Evolutionary conservation across 148 eudicot genomes (phyloP).

Genomic region (Pharnaceum exiguum): DNA sequence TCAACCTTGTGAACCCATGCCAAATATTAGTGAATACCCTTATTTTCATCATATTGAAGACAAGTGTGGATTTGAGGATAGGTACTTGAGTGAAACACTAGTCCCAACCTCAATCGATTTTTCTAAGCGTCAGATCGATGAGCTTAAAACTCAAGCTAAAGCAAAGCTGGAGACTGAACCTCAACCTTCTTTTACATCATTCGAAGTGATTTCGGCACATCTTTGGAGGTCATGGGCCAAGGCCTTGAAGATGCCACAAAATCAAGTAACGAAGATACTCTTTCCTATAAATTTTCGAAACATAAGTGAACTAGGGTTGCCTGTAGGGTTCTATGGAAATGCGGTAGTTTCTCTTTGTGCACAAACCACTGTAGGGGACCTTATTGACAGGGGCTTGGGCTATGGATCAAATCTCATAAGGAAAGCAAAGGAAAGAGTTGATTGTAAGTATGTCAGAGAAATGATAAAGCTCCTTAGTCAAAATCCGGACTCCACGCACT

Average conservation of each 20-base stretch:
- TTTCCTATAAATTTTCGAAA: conserved; percentile 57
- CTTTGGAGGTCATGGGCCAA: conserved; percentile 79
- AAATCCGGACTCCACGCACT: conserved; percentile 44
- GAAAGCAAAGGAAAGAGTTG: conserved; percentile 56
- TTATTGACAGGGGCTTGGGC: conserved; percentile 43
- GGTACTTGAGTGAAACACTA: conserved; percentile 33
- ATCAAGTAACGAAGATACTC: conserved; percentile 45
- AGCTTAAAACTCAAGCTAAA: conserved; percentile 37
- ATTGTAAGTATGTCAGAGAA: conserved; percentile 48
- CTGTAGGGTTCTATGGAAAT: conserved; percentile 61
- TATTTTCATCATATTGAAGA: conserved; percentile 58
- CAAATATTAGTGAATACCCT: conserved; percentile 25
- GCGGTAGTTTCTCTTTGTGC: conserved; percentile 72
- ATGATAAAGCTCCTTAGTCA: conserved; percentile 55
- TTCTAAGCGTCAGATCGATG: conserved; percentile 19
- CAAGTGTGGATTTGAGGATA: conserved; percentile 33
- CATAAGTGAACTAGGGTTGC: conserved; percentile 56
- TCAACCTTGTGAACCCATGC: neutral
- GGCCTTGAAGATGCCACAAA: conserved; percentile 44
- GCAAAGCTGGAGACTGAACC: conserved; percentile 16
- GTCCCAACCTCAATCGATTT: conserved; percentile 56
- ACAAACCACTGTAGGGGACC: conserved; percentile 36
- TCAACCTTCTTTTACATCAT: conserved; percentile 35
- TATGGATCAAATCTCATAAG: conserved; percentile 34
- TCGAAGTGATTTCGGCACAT: conserved; percentile 68